Percentiles rank a stretch among this genome's conserved stretches.
Evolutionary conservation across 352 stramenopile species (phyloP).

Genomic region (Phytopythium montanum): DNA sequence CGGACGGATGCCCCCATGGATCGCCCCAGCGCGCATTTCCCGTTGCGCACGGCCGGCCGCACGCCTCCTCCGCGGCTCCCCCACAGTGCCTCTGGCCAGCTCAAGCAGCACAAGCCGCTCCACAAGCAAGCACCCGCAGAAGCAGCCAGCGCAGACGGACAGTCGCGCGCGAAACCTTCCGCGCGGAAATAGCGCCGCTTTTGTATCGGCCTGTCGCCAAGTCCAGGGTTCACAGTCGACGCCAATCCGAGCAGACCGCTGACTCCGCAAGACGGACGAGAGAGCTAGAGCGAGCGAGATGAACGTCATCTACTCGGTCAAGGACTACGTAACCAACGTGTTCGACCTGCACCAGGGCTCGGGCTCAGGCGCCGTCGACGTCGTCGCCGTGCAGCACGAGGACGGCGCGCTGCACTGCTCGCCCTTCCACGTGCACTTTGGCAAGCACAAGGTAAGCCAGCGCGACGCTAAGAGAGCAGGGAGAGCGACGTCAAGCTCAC

Average conservation of each 20-base stretch:
- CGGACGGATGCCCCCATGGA: neutral
- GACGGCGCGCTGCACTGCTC: constrained; percentile 58
- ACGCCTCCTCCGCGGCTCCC: neutral
- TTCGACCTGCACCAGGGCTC: constrained; percentile 59
- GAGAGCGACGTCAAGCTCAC: neutral
- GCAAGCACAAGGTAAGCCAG: constrained; percentile 32
- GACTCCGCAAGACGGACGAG: neutral
- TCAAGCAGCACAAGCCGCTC: too few relatives aligned
- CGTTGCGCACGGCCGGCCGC: neutral
- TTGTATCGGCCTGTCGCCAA: too few relatives aligned
- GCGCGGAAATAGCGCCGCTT: neutral
- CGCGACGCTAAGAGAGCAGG: too few relatives aligned
- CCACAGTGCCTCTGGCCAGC: neutral
- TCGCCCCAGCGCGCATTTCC: neutral
- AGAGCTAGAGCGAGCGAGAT: constrained; percentile 20
- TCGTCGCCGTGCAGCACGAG: constrained; percentile 78
- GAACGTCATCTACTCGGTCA: constrained; percentile 87
- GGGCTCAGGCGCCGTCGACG: constrained; percentile 73
- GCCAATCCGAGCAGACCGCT: too few relatives aligned
- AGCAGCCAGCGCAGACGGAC: too few relatives aligned
- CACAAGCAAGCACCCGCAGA: too few relatives aligned
- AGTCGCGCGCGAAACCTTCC: neutral
- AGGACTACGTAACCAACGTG: constrained; percentile 85
- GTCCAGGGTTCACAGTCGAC: too few relatives aligned
- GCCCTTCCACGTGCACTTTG: constrained; percentile 85